These are phyloP conservation scores for Steccherinum ochraceum DNA, from an alignment of 768 basidiomycete genomes.

Conservation along the genomic window DNA sequence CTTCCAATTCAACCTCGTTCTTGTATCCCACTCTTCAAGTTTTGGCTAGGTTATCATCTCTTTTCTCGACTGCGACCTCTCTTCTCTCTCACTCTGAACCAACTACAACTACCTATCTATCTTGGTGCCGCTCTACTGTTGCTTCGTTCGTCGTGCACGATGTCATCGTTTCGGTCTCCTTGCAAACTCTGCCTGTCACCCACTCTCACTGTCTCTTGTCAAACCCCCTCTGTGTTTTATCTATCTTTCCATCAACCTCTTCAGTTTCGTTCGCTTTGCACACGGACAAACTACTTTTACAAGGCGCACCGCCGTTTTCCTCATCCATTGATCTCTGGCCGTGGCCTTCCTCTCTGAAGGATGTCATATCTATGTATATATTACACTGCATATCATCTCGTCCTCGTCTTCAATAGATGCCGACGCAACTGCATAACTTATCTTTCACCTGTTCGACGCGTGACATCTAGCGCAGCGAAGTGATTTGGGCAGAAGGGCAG, in stretches of 20 bases:
- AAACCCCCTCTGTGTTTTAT: background rate
- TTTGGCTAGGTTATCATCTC: background rate
- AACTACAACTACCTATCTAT: background rate
- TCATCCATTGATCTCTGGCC: background rate
- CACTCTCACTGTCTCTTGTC: background rate
- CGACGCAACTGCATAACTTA: no score
- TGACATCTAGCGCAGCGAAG: no score
- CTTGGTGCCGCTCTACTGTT: background rate
- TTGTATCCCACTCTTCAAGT: background rate
- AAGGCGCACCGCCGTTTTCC: background rate
- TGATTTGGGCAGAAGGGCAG: no score
- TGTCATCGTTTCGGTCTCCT: background rate
- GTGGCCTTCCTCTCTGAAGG: no score
- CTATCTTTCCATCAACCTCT: background rate
- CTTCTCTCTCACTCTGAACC: background rate
- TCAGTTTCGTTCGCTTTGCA: background rate
- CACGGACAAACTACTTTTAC: constrained; percentile 20
- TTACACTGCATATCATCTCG: background rate
- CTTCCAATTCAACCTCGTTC: background rate
- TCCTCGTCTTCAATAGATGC: background rate
- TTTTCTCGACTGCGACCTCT: no score
- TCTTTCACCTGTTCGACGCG: no score
- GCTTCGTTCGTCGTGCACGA: constrained; percentile 1
- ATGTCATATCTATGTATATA: background rate
- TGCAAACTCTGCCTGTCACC: background rate